Evolutionary conservation across 1,284 basidiomycete species (phyloP), one percentile per base, ranked within the genome.

Genomic region (Athelia psychrophila): DNA sequence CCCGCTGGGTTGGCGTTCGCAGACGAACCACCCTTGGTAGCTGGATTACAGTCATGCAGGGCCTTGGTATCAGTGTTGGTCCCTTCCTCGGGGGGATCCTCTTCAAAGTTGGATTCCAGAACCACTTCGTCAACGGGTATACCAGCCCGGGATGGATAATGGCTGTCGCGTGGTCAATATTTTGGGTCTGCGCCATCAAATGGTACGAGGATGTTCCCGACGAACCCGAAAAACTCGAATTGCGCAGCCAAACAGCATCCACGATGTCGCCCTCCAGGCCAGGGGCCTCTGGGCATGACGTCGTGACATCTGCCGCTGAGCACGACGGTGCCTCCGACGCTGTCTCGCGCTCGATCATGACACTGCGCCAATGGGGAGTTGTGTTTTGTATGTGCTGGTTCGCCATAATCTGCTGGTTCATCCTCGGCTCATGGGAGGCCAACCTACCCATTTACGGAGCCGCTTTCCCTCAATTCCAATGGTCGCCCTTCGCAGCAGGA

Each of bases 61-160:
- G 78, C 1, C 56, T 82, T 3, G 86, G 86, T 3, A 80, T 87
- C 68, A 81, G 76, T 38, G 68, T 78, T 0, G 86, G 86, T 3
- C 86, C 86, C 0, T 87, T 88, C 64, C 58, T 80, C 12, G 84
- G 85, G 16, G 86, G 86, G 35, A 56, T 86, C 5, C 64, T 88
- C 44, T 83, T 75, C 64, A 83, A 77, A 51, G 61, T 84, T 35
- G 81, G 83, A 1, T 82, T 82, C 58, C 53, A 50, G 22, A 79
- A 72, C 53, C 51, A 62, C 0, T 58, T 86, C 8, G 81, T 80
- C 66, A 82, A 82, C 58, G 85, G 86, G 2, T 84, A 74, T 57
- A 86, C 83, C 0, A 80, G 82, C 54, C 83, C 84, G 2, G 84
- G 79, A 1, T 88, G 86, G 85, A 51, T 86, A 38, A 82, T 87